Conservation (phyloP, 2,329 filamentous ascomycete genomes). For the Coniochaeta prunicola region DNA sequence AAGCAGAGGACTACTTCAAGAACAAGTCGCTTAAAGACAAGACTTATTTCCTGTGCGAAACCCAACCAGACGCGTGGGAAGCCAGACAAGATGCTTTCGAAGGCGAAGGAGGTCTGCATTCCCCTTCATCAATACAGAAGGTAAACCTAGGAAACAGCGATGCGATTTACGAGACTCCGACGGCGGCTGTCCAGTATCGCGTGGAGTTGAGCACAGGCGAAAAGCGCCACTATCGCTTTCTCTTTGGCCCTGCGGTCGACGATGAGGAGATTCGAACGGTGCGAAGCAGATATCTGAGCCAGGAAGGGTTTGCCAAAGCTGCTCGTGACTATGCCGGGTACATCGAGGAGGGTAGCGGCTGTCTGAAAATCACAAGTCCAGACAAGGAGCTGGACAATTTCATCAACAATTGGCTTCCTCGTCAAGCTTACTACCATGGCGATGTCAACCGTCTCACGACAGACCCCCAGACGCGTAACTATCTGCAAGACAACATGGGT, state of each 20-base stretch:
- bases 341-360: slow-evolving; percentile 41
- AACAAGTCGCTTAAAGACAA: slow-evolving; percentile 50
- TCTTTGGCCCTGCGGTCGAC: slow-evolving; percentile 47
- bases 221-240: slow-evolving; percentile 40
- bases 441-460: slow-evolving; percentile 52
- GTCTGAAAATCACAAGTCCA: slow-evolving; percentile 44
- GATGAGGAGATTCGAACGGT: slow-evolving; percentile 40
- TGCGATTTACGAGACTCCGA: slow-evolving; percentile 48
- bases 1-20: slow-evolving; percentile 48
- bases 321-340: slow-evolving; percentile 41
- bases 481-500: slow-evolving; percentile 54
- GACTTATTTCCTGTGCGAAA: slow-evolving; percentile 49
- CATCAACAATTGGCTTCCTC: slow-evolving; percentile 52
- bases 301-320: slow-evolving; percentile 36
- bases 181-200: slow-evolving; percentile 45
- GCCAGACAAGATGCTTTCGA: slow-evolving; percentile 44
- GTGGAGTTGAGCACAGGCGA: slow-evolving; percentile 29
- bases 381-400: slow-evolving; percentile 49
- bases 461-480: slow-evolving; percentile 52
- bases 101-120: slow-evolving; percentile 47
- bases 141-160: slow-evolving; percentile 34
- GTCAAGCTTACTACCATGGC: slow-evolving; percentile 51
- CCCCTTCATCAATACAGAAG: slow-evolving; percentile 33
- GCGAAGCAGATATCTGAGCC: slow-evolving; percentile 39
- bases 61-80: slow-evolving; percentile 42